Evolutionary conservation across 2,329 filamentous ascomycete genomes (phyloP), one percentile per base, ranked within the genome.

Genomic region (Alternaria longipes): DNA sequence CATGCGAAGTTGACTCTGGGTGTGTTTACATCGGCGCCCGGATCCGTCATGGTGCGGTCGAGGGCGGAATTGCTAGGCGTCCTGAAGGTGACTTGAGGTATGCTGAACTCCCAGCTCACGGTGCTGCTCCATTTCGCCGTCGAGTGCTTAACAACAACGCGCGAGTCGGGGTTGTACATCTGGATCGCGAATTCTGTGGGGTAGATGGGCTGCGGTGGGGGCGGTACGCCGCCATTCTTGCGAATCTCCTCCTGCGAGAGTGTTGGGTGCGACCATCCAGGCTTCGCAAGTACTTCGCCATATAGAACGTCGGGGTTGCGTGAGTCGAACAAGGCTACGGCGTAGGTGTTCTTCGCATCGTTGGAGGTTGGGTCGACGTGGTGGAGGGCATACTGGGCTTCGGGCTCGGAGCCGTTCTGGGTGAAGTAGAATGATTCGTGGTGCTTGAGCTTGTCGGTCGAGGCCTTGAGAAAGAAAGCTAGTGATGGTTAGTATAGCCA

Each of bases 161-260:
- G 86, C 78, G 95, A 93, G 76, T 98, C 94, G 0, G 95, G 95
- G 76, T 97, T 95, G 84, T 97, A 98, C 3, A 99, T 88, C 71
- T 94, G 90, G 40, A 98, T 85, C n/a, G 86, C 85, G 77, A 98
- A 97, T 54, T 87, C 84, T 58, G 90, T 89, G 0, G 94, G 94
- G 28, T 92, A 86, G 34, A 92, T 84, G 9, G 94, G 91, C 61
- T 90, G 86, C 1, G 90, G 89, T 16, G 86, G 86, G 22, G 86
- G 89, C 3, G 86, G 82, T 1, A 88, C 81, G 16, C 90, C 90
- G 62, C 89, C 89, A 73, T 91, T 86, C 62, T 80, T 85, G 63
- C 92, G 88, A 58, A 94, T 86, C 74, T 96, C 91, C 55, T 95
- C 92, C 49, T 91, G 88, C 1, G 92, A 94, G 7, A 97, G 84